phyloP scores from a whole-genome alignment of 2,329 filamentous ascomycete species.

The Fusarium concolor region DNA sequence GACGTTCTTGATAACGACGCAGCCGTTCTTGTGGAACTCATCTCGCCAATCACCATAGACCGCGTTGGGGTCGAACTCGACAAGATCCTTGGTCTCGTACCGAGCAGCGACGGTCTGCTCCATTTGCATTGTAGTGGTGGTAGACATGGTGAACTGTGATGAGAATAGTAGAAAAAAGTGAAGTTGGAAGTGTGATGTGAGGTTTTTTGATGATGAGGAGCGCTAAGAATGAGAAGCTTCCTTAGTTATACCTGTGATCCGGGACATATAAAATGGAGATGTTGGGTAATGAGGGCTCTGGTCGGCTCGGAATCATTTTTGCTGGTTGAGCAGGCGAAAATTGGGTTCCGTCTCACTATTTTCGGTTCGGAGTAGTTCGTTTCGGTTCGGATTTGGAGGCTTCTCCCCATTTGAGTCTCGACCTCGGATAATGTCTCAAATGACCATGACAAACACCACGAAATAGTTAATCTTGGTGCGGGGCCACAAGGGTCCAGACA shows the following conservation, averaged over 20 bases:
- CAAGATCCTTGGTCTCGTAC: conserved; percentile 41
- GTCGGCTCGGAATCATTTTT: conserved; percentile 11
- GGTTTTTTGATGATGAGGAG: conserved; percentile 28
- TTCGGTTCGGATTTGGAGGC: conserved; percentile 10
- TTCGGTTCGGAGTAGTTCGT: conserved; percentile 18
- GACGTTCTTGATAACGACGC: conserved; percentile 43
- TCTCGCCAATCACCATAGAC: conserved; percentile 41
- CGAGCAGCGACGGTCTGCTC: conserved; percentile 37
- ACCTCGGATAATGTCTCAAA: conserved; percentile 3
- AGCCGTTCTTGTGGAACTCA: conserved; percentile 42
- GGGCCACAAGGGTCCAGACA: background rate
- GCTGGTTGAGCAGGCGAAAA: background rate
- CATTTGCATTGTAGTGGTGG: conserved; percentile 25
- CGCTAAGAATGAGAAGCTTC: conserved; percentile 23
- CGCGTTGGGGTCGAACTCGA: conserved; percentile 34
- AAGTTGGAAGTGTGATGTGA: background rate
- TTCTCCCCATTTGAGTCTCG: background rate
- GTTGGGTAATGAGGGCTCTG: background rate
- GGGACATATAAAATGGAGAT: conserved; percentile 5
- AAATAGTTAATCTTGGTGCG: background rate
- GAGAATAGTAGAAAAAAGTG: background rate
- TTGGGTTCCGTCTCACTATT: background rate
- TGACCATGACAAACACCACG: conserved; percentile 2
- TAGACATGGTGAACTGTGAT: conserved; percentile 22
- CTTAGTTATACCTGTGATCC: conserved; percentile 29